phyloP scores from a whole-genome alignment of 345 rosid genomes.

The Alliaria petiolata region DNA sequence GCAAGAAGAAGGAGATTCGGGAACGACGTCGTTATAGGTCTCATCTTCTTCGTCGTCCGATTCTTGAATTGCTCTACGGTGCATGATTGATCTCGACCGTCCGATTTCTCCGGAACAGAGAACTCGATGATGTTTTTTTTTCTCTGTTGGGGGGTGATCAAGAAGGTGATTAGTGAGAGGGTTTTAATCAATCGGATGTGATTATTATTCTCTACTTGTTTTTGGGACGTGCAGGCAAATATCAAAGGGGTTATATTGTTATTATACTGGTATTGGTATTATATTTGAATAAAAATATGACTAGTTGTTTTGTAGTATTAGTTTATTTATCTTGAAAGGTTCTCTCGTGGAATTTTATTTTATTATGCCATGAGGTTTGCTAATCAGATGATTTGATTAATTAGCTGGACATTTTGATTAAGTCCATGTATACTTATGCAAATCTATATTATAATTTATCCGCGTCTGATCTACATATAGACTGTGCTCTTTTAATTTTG shows the following conservation, averaged over 20 bases:
- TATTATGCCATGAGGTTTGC: slow-evolving; percentile 6
- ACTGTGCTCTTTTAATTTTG: too few species aligned
- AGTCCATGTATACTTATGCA: slow-evolving; percentile 36
- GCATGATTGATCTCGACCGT: slow-evolving; percentile 25
- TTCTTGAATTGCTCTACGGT: slow-evolving; percentile 30
- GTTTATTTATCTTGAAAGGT: slow-evolving; percentile 25
- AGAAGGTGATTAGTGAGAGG: slow-evolving; percentile 36
- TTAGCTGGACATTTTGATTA: slow-evolving; percentile 37
- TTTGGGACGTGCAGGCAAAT: slow-evolving; percentile 41
- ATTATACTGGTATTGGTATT: slow-evolving; percentile 9
- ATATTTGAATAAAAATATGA: slow-evolving; percentile 18
- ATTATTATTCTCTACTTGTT: slow-evolving; percentile 29
- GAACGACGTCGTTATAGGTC: slow-evolving; percentile 31
- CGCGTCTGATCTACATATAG: slow-evolving; percentile 25
- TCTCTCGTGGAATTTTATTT: slow-evolving; percentile 27
- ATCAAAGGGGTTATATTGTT: slow-evolving; percentile 21
- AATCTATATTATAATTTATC: slow-evolving; percentile 5
- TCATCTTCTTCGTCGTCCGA: slow-evolving; percentile 39
- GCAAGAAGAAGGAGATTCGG: slow-evolving; percentile 47
- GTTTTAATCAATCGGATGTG: slow-evolving; percentile 32
- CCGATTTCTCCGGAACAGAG: not conserved
- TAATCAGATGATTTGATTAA: slow-evolving; percentile 25
- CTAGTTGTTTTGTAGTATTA: slow-evolving; percentile 30
- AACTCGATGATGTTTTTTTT: not conserved
- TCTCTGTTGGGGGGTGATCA: slow-evolving; percentile 9